Evolutionary conservation across 139 green algal species (phyloP), one percentile per base, ranked within the genome.

Genomic region (Chlamydomonas schloesseri): DNA sequence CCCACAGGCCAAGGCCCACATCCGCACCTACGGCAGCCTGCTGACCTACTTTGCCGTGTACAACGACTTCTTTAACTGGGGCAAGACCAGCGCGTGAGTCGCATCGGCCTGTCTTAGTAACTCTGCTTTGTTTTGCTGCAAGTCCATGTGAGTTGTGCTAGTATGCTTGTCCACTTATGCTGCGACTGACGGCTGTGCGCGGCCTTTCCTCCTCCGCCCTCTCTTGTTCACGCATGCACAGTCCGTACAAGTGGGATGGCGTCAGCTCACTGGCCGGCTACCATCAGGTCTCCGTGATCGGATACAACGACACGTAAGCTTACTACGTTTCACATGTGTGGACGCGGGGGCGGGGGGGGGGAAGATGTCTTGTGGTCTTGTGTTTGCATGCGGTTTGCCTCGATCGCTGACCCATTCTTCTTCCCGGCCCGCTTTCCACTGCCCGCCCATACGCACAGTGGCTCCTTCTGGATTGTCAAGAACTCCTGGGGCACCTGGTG

Each of bases 401-500:
- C 18, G 6, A 4, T 21, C 65, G 18, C 42, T 17, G 29, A 23
- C 4, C 3, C 65, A 11, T 3, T 29, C 8, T 3, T 29, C 42
- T 50, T 50, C 55, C 55, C 55, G 21, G 9, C 55, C 10, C 55
- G 2, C 55, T 24, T 11, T 24, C 55, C 55, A 5, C 2, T 23
- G 9, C 62, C 28, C 26, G 10, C 15, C 26, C 62, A 34, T 11
- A 20, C 62, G 14, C 62, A 2, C 20, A 84, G 92, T 29, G 83
- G 86, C 76, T 91, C 87, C 46, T 99, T 96, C 91, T 99, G 97
- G 96, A 94, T 97, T 29, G 89, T 98, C 20, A 98, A 99, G 91
- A 99, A 99, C 93, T 96, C 90, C 6, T 99, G 97, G 97, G 96
- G 97, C 47, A 70, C 85, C 36, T 55, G 73, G 73, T 99, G 97